These are phyloP conservation scores for Mortierella hygrophila DNA, from an alignment of 192 early-diverging fungal genomes.

Conservation along the genomic window DNA sequence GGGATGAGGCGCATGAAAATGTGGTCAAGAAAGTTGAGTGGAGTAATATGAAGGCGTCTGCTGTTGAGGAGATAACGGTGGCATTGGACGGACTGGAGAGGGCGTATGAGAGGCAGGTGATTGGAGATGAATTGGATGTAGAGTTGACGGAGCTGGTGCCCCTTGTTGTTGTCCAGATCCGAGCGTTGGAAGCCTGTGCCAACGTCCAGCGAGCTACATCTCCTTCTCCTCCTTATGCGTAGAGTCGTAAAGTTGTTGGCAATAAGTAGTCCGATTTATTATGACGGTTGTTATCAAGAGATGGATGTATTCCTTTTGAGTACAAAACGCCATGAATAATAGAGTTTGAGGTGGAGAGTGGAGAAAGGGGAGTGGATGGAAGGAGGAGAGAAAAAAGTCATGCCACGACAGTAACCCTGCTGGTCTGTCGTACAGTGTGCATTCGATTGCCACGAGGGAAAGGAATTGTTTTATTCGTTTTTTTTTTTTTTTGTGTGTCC, in stretches of 20 bases:
- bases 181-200: constrained; percentile 17
- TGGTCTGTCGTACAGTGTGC: neutral
- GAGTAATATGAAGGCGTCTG: neutral
- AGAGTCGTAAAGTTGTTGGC: neutral
- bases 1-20: constrained; percentile 5
- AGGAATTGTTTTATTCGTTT: too few relatives aligned
- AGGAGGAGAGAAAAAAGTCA: neutral
- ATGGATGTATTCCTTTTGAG: neutral
- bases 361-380: neutral
- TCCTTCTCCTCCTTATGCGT: neutral
- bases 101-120: neutral
- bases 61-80: neutral
- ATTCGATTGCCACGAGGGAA: neutral
- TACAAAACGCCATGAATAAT: constrained; percentile 7
- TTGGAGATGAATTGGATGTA: neutral
- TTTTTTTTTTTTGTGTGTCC: too few relatives aligned
- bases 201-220: constrained; percentile 10
- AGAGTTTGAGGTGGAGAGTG: neutral
- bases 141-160: constrained; percentile 19
- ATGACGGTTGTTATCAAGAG: neutral
- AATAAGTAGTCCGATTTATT: neutral
- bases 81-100: neutral
- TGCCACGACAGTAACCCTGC: neutral
- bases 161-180: constrained; percentile 19
- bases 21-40: neutral